These are phyloP conservation scores for Dinochytrium kinnereticum DNA, from an alignment of 371 early-diverging fungal species.

Conservation along the genomic window DNA sequence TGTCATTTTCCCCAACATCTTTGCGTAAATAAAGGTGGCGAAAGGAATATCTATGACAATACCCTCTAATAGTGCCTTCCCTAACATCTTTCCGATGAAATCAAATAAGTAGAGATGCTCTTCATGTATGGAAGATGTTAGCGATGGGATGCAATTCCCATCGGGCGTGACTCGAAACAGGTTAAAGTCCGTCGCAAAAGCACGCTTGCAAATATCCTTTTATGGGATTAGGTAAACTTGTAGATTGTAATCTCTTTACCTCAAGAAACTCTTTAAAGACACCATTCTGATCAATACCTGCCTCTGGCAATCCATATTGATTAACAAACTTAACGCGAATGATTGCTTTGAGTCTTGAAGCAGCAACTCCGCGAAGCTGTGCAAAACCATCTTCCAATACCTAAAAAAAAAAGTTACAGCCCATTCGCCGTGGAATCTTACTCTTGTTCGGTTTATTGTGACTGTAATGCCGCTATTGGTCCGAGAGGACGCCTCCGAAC, in stretches of 20 bases:
- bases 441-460: slow-evolving; percentile 30
- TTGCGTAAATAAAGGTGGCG: slow-evolving; percentile 89
- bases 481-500: slow-evolving; percentile 31
- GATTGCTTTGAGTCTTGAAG: slow-evolving; percentile 66
- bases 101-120: slow-evolving; percentile 72
- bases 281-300: slow-evolving; percentile 94
- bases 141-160: slow-evolving; percentile 77
- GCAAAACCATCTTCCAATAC: slow-evolving; percentile 91
- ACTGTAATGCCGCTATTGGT: slow-evolving; percentile 18
- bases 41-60: slow-evolving; percentile 91
- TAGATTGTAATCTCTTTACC: slow-evolving; percentile 21
- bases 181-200: slow-evolving; percentile 81
- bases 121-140: slow-evolving; percentile 45
- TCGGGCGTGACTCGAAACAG: slow-evolving; percentile 78
- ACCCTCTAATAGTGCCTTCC: slow-evolving; percentile 94
- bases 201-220: slow-evolving; percentile 72
- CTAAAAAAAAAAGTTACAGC: background rate
- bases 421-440: background rate
- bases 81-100: slow-evolving; percentile 90
- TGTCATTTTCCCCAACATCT: slow-evolving; percentile 75
- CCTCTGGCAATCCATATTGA: slow-evolving; percentile 83
- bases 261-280: slow-evolving; percentile 93
- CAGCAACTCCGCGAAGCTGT: slow-evolving; percentile 60
- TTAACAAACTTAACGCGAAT: slow-evolving; percentile 87
- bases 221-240: slow-evolving; percentile 26